Evolutionary conservation across 2,329 filamentous ascomycete species (phyloP).

Genomic region (Phialocephala subalpina): DNA sequence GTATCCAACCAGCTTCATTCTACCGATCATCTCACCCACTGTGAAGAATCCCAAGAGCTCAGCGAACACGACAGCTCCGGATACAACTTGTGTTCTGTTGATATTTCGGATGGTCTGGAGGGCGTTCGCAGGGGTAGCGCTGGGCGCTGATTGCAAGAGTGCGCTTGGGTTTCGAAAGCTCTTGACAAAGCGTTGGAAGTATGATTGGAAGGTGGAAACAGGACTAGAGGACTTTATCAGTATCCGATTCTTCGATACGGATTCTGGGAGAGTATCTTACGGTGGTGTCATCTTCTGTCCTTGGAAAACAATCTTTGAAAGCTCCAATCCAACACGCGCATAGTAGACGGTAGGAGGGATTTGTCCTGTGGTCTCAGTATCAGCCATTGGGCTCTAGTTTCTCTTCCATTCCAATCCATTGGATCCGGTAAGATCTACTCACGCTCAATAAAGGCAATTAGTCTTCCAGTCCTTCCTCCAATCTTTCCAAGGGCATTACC

Average conservation of each 20-base stretch:
- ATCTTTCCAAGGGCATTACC: constrained; percentile 74
- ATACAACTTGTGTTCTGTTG: constrained; percentile 72
- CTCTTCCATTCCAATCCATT: not conserved
- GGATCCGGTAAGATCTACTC: constrained; percentile 51
- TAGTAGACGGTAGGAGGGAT: constrained; percentile 92
- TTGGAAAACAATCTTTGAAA: constrained; percentile 86
- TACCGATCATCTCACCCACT: constrained; percentile 94
- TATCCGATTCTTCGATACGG: not conserved
- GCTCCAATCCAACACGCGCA: constrained; percentile 85
- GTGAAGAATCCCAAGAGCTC: constrained; percentile 98
- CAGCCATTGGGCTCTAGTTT: constrained; percentile 33
- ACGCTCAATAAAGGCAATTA: constrained; percentile 88
- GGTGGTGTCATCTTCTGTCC: constrained; percentile 93
- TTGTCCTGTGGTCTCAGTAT: constrained; percentile 65
- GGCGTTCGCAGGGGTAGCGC: constrained; percentile 58
- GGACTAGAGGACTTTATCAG: constrained; percentile 59
- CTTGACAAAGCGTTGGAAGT: constrained; percentile 80
- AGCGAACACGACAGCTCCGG: constrained; percentile 80
- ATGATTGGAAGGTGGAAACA: constrained; percentile 82
- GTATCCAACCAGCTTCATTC: constrained; percentile 96
- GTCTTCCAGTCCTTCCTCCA: constrained; percentile 82
- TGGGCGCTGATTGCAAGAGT: constrained; percentile 54
- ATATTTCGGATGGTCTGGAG: constrained; percentile 72
- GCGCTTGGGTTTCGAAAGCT: constrained; percentile 72
- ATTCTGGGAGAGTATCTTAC: constrained; percentile 66